Evolutionary conservation across 331 rosid genomes (phyloP).

Genomic region (Pyrus hybrid): DNA sequence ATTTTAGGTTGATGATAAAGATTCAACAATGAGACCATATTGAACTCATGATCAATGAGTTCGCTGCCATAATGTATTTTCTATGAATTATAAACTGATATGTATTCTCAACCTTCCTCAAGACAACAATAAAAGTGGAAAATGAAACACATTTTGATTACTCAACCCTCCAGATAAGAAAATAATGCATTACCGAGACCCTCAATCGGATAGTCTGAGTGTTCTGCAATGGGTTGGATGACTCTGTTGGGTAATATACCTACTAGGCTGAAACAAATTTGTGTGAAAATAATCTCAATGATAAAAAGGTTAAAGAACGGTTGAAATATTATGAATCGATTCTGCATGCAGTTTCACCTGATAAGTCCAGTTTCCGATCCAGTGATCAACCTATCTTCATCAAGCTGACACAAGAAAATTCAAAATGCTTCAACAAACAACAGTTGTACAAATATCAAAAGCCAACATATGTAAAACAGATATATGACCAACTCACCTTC

Average conservation of each 20-base stretch:
- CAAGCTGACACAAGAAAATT: conserved; percentile 47
- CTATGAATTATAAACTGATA: background rate
- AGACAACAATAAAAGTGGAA: background rate
- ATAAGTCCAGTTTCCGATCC: conserved; percentile 92
- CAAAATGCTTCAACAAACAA: background rate
- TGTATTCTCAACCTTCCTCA: background rate
- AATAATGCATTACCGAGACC: conserved; percentile 53
- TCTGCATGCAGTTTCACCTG: conserved; percentile 47
- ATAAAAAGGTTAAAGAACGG: background rate
- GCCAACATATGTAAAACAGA: conserved; percentile 3
- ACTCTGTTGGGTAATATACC: conserved; percentile 82
- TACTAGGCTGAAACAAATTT: conserved; percentile 41
- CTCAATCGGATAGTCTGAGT: conserved; percentile 79
- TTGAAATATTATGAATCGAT: conserved; percentile 1
- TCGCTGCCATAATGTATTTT: background rate
- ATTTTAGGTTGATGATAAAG: background rate
- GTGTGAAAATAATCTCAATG: background rate
- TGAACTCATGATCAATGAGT: background rate
- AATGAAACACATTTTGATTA: background rate
- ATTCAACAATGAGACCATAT: background rate
- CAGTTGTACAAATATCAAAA: background rate
- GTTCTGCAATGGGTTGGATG: conserved; percentile 89
- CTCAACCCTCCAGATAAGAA: background rate
- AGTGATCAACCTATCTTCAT: conserved; percentile 75
- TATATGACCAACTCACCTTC: conserved; percentile 45